A percentile compares a stretch with the other conserved stretches of the same genome.
phyloP scores from a whole-genome alignment of 345 rosid genomes.

The Hibiscus trionum region DNA sequence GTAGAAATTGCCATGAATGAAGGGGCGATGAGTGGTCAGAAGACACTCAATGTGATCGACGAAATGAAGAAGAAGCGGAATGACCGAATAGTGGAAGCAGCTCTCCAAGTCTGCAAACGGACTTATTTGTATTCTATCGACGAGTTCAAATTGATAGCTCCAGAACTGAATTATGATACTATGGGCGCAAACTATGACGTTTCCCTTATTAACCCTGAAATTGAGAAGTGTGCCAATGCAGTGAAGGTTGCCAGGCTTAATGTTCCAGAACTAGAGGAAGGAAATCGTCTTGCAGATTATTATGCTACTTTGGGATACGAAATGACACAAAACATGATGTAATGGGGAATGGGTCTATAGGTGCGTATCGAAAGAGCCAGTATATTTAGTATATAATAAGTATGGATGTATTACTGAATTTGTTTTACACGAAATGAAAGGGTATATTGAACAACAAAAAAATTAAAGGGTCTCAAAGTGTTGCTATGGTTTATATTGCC shows the following conservation, averaged over 20 bases:
- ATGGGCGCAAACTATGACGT: background rate
- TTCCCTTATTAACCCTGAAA: background rate
- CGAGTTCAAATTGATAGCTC: background rate
- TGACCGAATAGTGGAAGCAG: background rate
- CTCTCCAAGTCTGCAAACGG: background rate
- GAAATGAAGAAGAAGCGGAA: background rate
- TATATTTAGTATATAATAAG: too few species aligned
- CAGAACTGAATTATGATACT: background rate
- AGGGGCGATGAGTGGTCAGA: background rate
- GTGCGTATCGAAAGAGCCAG: background rate
- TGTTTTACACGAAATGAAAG: background rate
- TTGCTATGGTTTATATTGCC: background rate
- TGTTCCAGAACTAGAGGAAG: background rate
- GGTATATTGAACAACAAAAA: background rate
- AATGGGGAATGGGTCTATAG: background rate
- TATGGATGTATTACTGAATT: too few species aligned
- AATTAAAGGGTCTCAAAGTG: background rate
- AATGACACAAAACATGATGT: background rate
- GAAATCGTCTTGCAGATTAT: background rate
- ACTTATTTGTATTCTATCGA: background rate
- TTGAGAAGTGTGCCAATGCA: background rate
- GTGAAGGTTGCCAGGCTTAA: background rate
- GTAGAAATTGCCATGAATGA: background rate
- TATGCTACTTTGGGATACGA: background rate
- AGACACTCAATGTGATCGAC: background rate